Evolutionary conservation across 129 eudicot genomes (phyloP), one percentile per base, ranked within the genome.

Genomic region (Chrysanthemum lavandulifolium): DNA sequence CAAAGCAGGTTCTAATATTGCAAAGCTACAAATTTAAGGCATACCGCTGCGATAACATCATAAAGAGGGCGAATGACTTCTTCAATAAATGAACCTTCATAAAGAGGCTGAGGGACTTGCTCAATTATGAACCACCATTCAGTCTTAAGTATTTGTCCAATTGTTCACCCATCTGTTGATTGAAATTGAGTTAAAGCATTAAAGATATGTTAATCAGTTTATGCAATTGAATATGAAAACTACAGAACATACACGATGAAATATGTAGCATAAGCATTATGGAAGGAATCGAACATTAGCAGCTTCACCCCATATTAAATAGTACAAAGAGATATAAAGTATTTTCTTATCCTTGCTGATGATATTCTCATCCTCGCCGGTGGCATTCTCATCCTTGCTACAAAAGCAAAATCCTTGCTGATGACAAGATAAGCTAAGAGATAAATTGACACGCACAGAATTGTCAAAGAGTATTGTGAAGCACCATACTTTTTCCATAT

Each of bases 191-290:
- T 77, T 70, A 61, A n/a, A 52, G 36, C 61, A 48, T 52, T 66
- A 51, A 60, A 5, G 61, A 64, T 68, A 58, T 68, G 21, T 49
- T 27, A 45, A 68, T 67, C 51, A 7, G 15, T 27, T 27, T 27
- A 27, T 18, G 10, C 58, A 31, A 53, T 54, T 14, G 6, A 36
- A 55, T 16, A 67, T 9, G 10, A 50, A 47, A 59, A 27, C 31
- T 27, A 45, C 53, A 53, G 40, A 31, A 71, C 98, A 60, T 86
- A 94, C 99, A 80, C 82, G 93, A 80, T 94, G 99, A 77, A 94
- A 94, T 82, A 94, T 88, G 93, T 94, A 94, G 93, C 99, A 94
- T 80, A 94, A 78, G 86, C 99, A 94, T 82, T 94, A 97, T 45
- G 99, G 99, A 71, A 94, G 91, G 82, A 81, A 94, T 73, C 99